Evolutionary conservation across 495 filamentous ascomycete genomes (phyloP), one percentile per base, ranked within the genome.

Genomic region (Neurospora africana): DNA sequence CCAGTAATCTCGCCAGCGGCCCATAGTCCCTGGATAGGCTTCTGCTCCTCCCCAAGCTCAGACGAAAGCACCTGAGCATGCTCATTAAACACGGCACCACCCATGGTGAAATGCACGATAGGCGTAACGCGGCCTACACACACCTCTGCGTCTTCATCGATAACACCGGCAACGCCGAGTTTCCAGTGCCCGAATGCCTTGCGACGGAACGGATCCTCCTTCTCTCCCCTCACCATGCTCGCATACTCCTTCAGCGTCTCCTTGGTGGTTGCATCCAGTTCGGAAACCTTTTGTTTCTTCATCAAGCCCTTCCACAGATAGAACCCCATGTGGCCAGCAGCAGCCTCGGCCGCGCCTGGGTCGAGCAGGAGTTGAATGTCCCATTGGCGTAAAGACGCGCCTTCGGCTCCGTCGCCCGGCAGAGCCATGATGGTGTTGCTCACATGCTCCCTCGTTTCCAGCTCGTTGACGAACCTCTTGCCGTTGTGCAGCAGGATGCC

Each of bases 51-150:
- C 1, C 73, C 79, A 2, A 81, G 72, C 38, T 76, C 71, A 3
- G 77, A 75, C 36, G 76, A 75, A 13, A 87, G 71, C 11, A 87
- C 80, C 71, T 83, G 81, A 4, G 78, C 78, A 35, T 79, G 74
- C 67, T 81, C 75, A 73, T 86, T 82, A 68, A 87, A 83, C 7
- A 83, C 78, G 19, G 82, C 85, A 5, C 86, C 86, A 9, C 86
- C 86, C 86, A 88, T 88, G 19, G 86, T 88, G 71, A 88, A 90
- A 71, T 90, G 88, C 17, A 86, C 81, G 2, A 89, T 86, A 0
- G 88, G 88, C 68, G 88, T 90, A 4, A 90, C 84, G 17, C 76
- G 80, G 7, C 87, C 88, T 0, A 89, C 79, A 73, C 83, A 87
- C 0, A 88, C 82, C 68, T 86, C 82, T 0, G 83, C 81, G 0